A percentile compares a stretch with the other conserved stretches of the same genome.
Evolutionary conservation across 371 early-diverging fungal species (phyloP).

Genomic region (Lichtheimia corymbifera): DNA sequence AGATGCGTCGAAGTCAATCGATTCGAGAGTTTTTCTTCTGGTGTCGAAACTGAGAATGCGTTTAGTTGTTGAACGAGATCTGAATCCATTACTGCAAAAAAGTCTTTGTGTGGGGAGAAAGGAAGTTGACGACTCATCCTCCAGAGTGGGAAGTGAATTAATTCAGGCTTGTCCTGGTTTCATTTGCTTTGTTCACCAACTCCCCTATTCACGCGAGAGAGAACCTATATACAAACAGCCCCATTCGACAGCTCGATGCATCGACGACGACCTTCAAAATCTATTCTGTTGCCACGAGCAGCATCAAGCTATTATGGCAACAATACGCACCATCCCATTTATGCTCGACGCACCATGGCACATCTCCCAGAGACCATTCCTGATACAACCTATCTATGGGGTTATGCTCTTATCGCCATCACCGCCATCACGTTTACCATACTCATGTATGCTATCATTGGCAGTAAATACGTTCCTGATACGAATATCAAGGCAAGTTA

Average conservation of each 20-base stretch:
- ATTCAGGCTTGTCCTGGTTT: too few relatives aligned
- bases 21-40: background rate
- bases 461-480: slow-evolving; percentile 73
- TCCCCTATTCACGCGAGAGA: too few relatives aligned
- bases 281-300: slow-evolving; percentile 21
- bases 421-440: slow-evolving; percentile 63
- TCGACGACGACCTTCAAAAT: slow-evolving; percentile 30
- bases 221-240: background rate
- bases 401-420: slow-evolving; percentile 62
- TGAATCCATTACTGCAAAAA: background rate
- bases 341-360: slow-evolving; percentile 49
- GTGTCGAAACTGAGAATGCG: background rate
- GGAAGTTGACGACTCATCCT: background rate
- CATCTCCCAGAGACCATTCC: slow-evolving; percentile 57
- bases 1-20: background rate
- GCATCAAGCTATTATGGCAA: background rate
- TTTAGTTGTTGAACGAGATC: background rate
- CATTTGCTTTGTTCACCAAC: too few relatives aligned
- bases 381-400: slow-evolving; percentile 75
- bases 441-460: slow-evolving; percentile 69
- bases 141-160: background rate
- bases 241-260: slow-evolving; percentile 8
- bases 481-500: slow-evolving; percentile 61
- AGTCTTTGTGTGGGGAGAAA: background rate
- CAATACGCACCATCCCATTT: slow-evolving; percentile 7